phyloP scores from a whole-genome alignment of 1,284 basidiomycete species.

The Bothia castanella region DNA sequence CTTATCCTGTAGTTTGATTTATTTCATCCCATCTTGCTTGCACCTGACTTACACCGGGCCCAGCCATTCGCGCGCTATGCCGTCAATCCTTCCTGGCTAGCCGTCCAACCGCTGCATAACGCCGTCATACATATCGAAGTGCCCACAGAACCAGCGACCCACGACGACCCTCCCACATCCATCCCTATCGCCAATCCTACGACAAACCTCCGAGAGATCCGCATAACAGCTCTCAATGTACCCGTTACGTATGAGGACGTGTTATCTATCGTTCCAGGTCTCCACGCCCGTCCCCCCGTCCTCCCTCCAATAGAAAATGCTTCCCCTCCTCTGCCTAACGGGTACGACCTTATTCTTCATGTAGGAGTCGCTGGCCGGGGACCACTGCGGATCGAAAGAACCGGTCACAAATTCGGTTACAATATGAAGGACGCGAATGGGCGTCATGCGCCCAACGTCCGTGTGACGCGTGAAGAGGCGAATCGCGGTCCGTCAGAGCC shows the following conservation, averaged over 20 bases:
- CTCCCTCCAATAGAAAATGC: conserved; percentile 42
- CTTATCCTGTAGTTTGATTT: conserved; percentile 23
- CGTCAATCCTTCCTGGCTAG: conserved; percentile 63
- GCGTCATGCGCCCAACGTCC: conserved; percentile 53
- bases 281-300: conserved; percentile 60
- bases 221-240: conserved; percentile 58
- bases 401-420: conserved; percentile 69
- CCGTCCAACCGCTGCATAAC: conserved; percentile 55
- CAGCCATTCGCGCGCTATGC: conserved; percentile 55
- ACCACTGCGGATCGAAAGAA: conserved; percentile 58
- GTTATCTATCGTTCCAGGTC: conserved; percentile 50
- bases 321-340: conserved; percentile 44
- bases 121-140: conserved; percentile 43
- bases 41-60: conserved; percentile 19
- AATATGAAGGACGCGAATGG: conserved; percentile 65
- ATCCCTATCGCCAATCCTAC: conserved; percentile 8
- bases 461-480: conserved; percentile 31
- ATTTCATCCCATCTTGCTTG: conserved; percentile 8
- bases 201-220: conserved; percentile 40
- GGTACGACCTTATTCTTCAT: conserved; percentile 74
- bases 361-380: conserved; percentile 67
- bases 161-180: conserved; percentile 9
- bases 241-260: conserved; percentile 64
- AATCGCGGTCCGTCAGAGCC: conserved; percentile 23
- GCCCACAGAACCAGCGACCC: conserved; percentile 14